These are phyloP conservation scores for Monosporascus sp. DNA, from an alignment of 2,329 filamentous ascomycete species.

Conservation along the genomic window DNA sequence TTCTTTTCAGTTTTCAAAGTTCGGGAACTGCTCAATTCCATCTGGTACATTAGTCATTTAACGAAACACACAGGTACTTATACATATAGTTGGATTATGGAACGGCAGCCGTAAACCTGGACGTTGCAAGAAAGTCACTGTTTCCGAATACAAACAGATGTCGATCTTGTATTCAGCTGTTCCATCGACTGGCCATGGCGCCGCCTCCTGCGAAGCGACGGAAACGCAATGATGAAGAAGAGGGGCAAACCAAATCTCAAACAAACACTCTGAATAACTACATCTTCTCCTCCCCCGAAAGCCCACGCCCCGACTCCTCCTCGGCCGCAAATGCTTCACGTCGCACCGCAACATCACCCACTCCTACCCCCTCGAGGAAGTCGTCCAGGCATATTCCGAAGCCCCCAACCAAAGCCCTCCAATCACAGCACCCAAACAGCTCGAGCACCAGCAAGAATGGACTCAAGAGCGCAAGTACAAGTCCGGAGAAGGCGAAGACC, in stretches of 20 bases:
- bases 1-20: too few relatives aligned
- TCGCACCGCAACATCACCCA: neutral
- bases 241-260: conserved; percentile 12
- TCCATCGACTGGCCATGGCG: neutral
- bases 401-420: conserved; percentile 17
- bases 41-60: too few relatives aligned
- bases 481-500: conserved; percentile 38
- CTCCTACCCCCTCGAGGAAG: conserved; percentile 22
- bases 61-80: too few relatives aligned
- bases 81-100: too few relatives aligned
- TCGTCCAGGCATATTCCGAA: conserved; percentile 15
- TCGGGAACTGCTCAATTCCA: too few relatives aligned
- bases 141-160: neutral
- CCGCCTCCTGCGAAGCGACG: neutral
- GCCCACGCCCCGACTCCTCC: conserved; percentile 20
- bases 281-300: conserved; percentile 46
- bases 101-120: too few relatives aligned
- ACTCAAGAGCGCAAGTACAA: conserved; percentile 35
- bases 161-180: neutral
- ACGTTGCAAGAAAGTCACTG: too few relatives aligned
- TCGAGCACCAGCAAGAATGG: conserved; percentile 14
- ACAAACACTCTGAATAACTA: conserved; percentile 48
- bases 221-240: neutral
- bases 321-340: conserved; percentile 9
- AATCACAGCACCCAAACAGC: conserved; percentile 19